phyloP scores from a whole-genome alignment of 2,329 filamentous ascomycete genomes.

The Mycogone perniciosa region DNA sequence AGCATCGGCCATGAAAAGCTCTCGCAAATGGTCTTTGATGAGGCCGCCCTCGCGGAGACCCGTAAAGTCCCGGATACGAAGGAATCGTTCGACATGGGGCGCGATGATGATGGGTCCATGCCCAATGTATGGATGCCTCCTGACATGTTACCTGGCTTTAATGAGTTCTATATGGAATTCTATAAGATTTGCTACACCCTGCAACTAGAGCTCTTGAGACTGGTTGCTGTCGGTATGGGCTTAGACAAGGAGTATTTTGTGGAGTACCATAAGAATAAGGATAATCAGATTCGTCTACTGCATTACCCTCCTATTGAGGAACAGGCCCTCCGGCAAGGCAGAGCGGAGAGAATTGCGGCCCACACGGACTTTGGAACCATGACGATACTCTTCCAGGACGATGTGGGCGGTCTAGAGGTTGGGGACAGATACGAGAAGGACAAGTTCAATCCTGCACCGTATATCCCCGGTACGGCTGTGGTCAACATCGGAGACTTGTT shows the following conservation, averaged over 20 bases:
- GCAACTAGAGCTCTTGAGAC: slow-evolving; percentile 67
- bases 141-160: slow-evolving; percentile 17
- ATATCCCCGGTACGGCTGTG: slow-evolving; percentile 28
- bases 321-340: slow-evolving; percentile 20
- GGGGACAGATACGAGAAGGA: slow-evolving; percentile 30
- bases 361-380: slow-evolving; percentile 34
- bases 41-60: slow-evolving; percentile 17
- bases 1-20: slow-evolving; percentile 27
- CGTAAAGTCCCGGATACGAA: slow-evolving; percentile 31
- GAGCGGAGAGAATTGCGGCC: slow-evolving; percentile 19
- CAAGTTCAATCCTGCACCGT: slow-evolving; percentile 27
- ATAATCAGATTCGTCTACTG: slow-evolving; percentile 52
- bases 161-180: slow-evolving; percentile 44
- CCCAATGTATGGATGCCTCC: slow-evolving; percentile 20
- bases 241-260: slow-evolving; percentile 67
- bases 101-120: slow-evolving; percentile 22
- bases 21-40: slow-evolving; percentile 26
- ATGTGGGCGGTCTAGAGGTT: slow-evolving; percentile 40
- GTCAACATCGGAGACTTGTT: slow-evolving; percentile 35
- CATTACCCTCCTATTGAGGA: slow-evolving; percentile 39
- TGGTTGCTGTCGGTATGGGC: slow-evolving; percentile 67
- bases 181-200: slow-evolving; percentile 62
- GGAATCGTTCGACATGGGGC: slow-evolving; percentile 35
- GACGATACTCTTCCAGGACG: slow-evolving; percentile 43
- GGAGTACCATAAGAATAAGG: slow-evolving; percentile 44